Percentiles rank a stretch among this genome's conserved stretches.
Evolutionary conservation across 371 early-diverging fungal genomes (phyloP).

Genomic region (Rhizopus delemar): DNA sequence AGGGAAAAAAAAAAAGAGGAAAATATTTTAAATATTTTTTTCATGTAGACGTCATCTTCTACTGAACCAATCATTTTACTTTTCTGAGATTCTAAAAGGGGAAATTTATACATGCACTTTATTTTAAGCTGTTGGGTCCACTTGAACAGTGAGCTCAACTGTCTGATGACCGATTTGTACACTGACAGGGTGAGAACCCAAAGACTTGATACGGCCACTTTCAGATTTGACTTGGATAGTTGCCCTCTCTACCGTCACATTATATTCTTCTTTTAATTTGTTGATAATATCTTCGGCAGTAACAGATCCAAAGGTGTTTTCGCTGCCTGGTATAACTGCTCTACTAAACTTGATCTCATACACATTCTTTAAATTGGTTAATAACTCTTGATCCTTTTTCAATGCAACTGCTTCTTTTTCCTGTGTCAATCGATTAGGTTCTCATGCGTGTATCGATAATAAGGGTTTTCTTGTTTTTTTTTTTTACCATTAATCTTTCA

Average conservation of each 20-base stretch:
- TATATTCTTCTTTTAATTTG: slow-evolving; percentile 43
- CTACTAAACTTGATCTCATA: slow-evolving; percentile 37
- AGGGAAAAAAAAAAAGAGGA: not conserved
- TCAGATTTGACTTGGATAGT: slow-evolving; percentile 42
- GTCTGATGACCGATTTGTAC: slow-evolving; percentile 32
- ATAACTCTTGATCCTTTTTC: slow-evolving; percentile 21
- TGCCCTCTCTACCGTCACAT: slow-evolving; percentile 37
- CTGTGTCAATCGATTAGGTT: too few relatives aligned
- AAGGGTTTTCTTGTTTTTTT: not conserved
- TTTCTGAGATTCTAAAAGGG: too few relatives aligned
- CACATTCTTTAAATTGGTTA: slow-evolving; percentile 28
- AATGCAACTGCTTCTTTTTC: not conserved
- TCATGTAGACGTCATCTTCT: too few relatives aligned
- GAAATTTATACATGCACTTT: not conserved
- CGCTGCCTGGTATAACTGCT: slow-evolving; percentile 45
- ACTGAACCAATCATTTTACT: too few relatives aligned
- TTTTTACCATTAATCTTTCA: slow-evolving; percentile 11
- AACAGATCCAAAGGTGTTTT: slow-evolving; percentile 54
- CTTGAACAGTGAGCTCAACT: slow-evolving; percentile 31
- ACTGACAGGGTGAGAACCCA: slow-evolving; percentile 39
- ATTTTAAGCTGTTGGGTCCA: slow-evolving; percentile 29
- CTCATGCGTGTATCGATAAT: not conserved
- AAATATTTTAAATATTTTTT: not conserved
- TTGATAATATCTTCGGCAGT: slow-evolving; percentile 46
- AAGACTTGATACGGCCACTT: slow-evolving; percentile 47